These are phyloP conservation scores for Mycocentrospora acerina DNA, from an alignment of 2,329 filamentous ascomycete species.

Conservation along the genomic window DNA sequence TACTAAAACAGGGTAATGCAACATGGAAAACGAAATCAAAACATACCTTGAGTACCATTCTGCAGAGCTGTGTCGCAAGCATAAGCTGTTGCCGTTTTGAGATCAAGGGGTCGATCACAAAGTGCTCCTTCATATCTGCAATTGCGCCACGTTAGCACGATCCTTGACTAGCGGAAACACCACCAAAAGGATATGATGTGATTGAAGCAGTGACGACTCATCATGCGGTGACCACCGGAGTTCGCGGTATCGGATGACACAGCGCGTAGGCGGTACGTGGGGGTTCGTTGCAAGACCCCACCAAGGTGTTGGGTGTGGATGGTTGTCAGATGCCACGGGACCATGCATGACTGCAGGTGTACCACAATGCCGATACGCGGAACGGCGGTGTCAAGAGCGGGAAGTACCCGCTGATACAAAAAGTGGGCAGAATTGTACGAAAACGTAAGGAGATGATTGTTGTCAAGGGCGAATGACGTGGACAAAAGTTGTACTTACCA, in stretches of 20 bases:
- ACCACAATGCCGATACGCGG: conserved; percentile 8
- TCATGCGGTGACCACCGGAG: conserved; percentile 10
- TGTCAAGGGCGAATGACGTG: conserved; percentile 3
- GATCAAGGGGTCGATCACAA: conserved; percentile 97
- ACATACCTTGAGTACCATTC: conserved; percentile 70
- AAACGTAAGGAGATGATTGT: conserved; percentile 4
- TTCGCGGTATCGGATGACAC: conserved; percentile 12
- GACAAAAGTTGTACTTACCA: conserved; percentile 52
- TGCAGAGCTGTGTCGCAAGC: conserved; percentile 93
- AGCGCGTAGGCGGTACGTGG: conserved; percentile 23
- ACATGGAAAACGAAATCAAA: conserved; percentile 23
- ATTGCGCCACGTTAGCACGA: conserved; percentile 27
- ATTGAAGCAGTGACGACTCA: conserved; percentile 6
- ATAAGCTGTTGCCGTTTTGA: conserved; percentile 97
- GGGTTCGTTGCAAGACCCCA: conserved; percentile 23
- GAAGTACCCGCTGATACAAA: conserved; percentile 2
- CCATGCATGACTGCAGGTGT: conserved; percentile 11
- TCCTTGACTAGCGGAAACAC: conserved; percentile 9
- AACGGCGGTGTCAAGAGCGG: conserved; percentile 20
- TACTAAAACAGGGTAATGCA: conserved; percentile 10
- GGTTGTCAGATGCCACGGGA: conserved; percentile 19
- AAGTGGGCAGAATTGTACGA: background rate
- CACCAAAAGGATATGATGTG: conserved; percentile 9
- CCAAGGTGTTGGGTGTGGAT: conserved; percentile 16
- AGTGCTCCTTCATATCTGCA: conserved; percentile 90